Base-by-base conservation (phyloP, 2,329 filamentous ascomycete genomes). In the Phaeosphaeria sp. region DNA sequence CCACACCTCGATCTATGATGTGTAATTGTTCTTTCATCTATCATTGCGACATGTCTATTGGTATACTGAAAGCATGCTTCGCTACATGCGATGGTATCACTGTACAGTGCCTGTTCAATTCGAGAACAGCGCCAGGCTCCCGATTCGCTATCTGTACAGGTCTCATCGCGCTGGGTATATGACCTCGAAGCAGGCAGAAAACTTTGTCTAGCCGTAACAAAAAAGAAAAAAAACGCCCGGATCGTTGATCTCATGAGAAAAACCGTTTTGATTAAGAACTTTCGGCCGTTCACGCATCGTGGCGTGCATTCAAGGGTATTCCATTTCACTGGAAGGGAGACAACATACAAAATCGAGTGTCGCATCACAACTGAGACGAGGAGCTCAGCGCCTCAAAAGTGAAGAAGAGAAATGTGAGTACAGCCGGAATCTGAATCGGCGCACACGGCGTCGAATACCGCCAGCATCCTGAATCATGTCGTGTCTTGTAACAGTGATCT, bases 81-180 rank as follows among this genome's bases (percentile, higher is more conserved):
- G 15, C 15, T 39, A 39, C 36, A 39, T n/a, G 36, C 36, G 15
- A n/a, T 39, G 4, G 15, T n/a, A 13, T 17, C 17, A n/a, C 36
- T 39, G 36, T 17, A 39, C 36, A 39, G 36, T 39, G n/a, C 5
- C 36, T 39, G 36, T 6, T 17, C 17, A 39, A 39, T 17, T 39
- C 36, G 36, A 39, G 43, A 46, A 46, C 11, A 46, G 43, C 46
- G 46, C 46, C 46, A 47, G 4, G 46, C 46, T 39, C 36, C 36
- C 36, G 36, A 39, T 39, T 39, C 15, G 36, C 36, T 39, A 2
- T 17, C 36, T 39, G 36, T 17, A 39, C 36, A 39, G 36, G 36
- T 39, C 36, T 27, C 15, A 39, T 39, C 36, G 36, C 36, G 46
- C 46, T 47, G 46, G 46, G 46, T 47, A 47, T 47, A 47, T 27